These are phyloP conservation scores for Macrolepiota fuliginosa DNA, from an alignment of 768 basidiomycete species.

Conservation along the genomic window DNA sequence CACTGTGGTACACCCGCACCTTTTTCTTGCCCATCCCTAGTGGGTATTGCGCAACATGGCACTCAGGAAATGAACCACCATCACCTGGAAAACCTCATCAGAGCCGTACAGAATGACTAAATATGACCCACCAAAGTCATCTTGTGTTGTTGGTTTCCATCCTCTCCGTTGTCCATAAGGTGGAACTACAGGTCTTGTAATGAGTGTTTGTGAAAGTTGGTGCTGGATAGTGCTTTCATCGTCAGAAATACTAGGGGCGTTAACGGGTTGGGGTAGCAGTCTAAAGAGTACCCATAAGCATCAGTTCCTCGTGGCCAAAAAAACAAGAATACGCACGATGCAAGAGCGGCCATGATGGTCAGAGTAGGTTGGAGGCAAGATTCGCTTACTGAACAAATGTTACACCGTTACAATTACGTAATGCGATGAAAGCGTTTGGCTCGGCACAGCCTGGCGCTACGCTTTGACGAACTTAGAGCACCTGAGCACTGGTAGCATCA, in stretches of 20 bases:
- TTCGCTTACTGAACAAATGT: not conserved
- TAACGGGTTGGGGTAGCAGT: slow-evolving; percentile 63
- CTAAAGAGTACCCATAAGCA: slow-evolving; percentile 33
- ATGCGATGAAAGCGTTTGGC: not conserved
- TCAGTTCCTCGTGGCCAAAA: not conserved
- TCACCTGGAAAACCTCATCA: slow-evolving; percentile 46
- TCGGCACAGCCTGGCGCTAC: too few species aligned
- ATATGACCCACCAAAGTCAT: slow-evolving; percentile 72
- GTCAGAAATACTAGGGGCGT: slow-evolving; percentile 51
- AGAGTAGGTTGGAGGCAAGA: not conserved
- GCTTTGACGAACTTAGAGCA: not conserved
- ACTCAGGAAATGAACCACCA: slow-evolving; percentile 91
- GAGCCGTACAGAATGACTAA: slow-evolving; percentile 6
- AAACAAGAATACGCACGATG: slow-evolving; percentile 54
- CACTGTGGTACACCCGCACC: slow-evolving; percentile 39
- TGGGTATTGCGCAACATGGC: slow-evolving; percentile 96
- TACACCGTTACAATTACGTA: slow-evolving; percentile 1
- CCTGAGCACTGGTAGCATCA: not conserved
- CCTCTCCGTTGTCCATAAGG: slow-evolving; percentile 82
- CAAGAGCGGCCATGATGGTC: slow-evolving; percentile 52
- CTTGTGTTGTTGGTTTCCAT: slow-evolving; percentile 82
- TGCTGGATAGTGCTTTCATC: slow-evolving; percentile 55
- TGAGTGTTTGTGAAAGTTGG: slow-evolving; percentile 37
- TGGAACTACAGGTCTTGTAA: slow-evolving; percentile 58
- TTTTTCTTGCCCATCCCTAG: slow-evolving; percentile 95